A percentile compares a stretch with the other conserved stretches of the same genome.
Evolutionary conservation across 2,329 filamentous ascomycete species (phyloP).

Genomic region (Neonectria ditissima): DNA sequence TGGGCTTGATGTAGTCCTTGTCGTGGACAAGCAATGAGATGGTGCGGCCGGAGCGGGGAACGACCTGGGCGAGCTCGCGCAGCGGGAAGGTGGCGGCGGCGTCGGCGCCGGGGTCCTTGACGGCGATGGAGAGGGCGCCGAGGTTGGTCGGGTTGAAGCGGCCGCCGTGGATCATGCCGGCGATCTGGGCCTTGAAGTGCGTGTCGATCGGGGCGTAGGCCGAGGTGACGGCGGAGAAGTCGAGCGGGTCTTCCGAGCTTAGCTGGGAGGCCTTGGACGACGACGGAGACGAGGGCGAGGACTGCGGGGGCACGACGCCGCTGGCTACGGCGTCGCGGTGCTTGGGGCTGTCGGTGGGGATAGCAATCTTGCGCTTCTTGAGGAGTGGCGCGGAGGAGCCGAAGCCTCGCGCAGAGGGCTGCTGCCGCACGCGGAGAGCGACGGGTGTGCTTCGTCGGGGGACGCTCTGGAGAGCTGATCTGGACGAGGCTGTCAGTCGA

Average conservation of each 20-base stretch:
- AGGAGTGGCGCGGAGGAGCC: slow-evolving; percentile 43
- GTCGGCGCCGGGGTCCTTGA: slow-evolving; percentile 47
- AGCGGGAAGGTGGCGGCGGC: slow-evolving; percentile 58
- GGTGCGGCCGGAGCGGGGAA: slow-evolving; percentile 58
- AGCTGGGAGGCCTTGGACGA: slow-evolving; percentile 44
- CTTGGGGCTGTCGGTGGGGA: slow-evolving; percentile 47
- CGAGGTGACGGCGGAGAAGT: slow-evolving; percentile 62
- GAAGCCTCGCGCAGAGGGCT: slow-evolving; percentile 44
- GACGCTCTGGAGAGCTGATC: slow-evolving; percentile 32
- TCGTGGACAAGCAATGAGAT: slow-evolving; percentile 58
- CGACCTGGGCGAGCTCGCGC: slow-evolving; percentile 66
- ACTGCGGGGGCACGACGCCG: slow-evolving; percentile 34
- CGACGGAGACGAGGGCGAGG: slow-evolving; percentile 11
- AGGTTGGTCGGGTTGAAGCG: slow-evolving; percentile 65
- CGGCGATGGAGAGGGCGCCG: slow-evolving; percentile 57
- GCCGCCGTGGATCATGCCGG: slow-evolving; percentile 56
- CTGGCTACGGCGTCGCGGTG: slow-evolving; percentile 32
- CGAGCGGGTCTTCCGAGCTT: slow-evolving; percentile 58
- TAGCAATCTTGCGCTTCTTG: slow-evolving; percentile 56
- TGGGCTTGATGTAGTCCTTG: slow-evolving; percentile 61
- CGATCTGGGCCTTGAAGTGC: slow-evolving; percentile 59
- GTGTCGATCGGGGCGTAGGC: slow-evolving; percentile 56
- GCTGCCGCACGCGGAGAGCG: slow-evolving; percentile 6
- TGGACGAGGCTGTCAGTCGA: slow-evolving; percentile 29
- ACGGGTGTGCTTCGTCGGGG: slow-evolving; percentile 20